These are phyloP conservation scores for Aspergillus sp. DNA, from an alignment of 2,329 filamentous ascomycete genomes.

Conservation along the genomic window DNA sequence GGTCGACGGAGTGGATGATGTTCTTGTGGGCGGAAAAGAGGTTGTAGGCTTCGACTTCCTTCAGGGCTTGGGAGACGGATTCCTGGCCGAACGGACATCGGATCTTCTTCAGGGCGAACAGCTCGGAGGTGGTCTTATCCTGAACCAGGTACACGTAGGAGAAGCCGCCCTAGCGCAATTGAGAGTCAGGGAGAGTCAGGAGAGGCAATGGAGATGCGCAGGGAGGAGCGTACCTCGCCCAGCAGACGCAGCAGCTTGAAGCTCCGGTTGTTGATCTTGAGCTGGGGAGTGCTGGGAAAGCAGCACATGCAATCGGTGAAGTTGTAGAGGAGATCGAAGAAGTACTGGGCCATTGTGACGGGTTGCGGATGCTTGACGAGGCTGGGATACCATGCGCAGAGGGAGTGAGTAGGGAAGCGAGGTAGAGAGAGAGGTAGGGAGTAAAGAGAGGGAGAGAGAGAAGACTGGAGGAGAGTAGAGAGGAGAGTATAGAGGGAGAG, in stretches of 20 bases:
- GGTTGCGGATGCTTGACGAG: no score
- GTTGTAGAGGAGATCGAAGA: slow-evolving; percentile 83
- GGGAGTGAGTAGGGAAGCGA: no score
- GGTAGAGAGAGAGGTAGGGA: no score
- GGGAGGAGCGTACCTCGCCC: slow-evolving; percentile 60
- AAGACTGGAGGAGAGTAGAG: no score
- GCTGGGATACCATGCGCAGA: no score
- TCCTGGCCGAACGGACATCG: slow-evolving; percentile 96
- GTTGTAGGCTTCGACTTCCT: slow-evolving; percentile 93
- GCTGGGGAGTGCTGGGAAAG: slow-evolving; percentile 84
- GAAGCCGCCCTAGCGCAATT: slow-evolving; percentile 89
- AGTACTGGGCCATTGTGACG: slow-evolving; percentile 81
- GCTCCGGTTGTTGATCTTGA: slow-evolving; percentile 88
- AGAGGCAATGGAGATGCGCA: background rate
- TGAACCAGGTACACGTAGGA: slow-evolving; percentile 98
- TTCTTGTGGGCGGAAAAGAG: slow-evolving; percentile 74
- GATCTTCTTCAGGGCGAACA: slow-evolving; percentile 97
- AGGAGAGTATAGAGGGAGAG: no score
- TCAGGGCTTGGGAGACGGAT: slow-evolving; percentile 86
- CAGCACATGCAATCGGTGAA: slow-evolving; percentile 93
- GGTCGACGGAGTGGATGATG: slow-evolving; percentile 79
- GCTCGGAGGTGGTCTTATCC: slow-evolving; percentile 70
- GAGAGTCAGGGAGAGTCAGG: no score
- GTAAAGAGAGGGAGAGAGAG: no score
- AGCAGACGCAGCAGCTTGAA: slow-evolving; percentile 93